phyloP scores from a whole-genome alignment of 2,329 filamentous ascomycete species.

The Trichoderma lentiforme region DNA sequence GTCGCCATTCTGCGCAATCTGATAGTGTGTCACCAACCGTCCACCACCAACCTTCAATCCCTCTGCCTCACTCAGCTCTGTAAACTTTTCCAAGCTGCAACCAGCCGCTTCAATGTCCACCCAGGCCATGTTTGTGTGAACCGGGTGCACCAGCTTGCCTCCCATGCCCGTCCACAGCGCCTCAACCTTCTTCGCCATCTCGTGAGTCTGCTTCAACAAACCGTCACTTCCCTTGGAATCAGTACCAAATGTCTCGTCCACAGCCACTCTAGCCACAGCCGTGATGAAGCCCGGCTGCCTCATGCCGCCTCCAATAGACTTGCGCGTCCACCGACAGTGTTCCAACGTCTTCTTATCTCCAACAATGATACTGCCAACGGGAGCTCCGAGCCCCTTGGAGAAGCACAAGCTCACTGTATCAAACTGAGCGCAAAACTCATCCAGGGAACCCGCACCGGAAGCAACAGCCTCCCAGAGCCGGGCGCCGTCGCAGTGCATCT shows the following conservation, averaged over 20 bases:
- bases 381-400: constrained; percentile 78
- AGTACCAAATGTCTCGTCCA: constrained; percentile 48
- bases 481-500: constrained; percentile 76
- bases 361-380: constrained; percentile 73
- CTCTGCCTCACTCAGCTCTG: constrained; percentile 38
- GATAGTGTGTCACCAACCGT: constrained; percentile 49
- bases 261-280: constrained; percentile 66
- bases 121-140: constrained; percentile 94
- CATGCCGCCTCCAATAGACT: constrained; percentile 72
- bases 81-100: constrained; percentile 38
- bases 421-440: constrained; percentile 65
- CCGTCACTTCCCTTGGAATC: constrained; percentile 46
- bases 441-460: constrained; percentile 62
- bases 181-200: constrained; percentile 62
- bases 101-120: constrained; percentile 65
- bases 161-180: constrained; percentile 67
- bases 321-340: constrained; percentile 50
- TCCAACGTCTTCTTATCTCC: constrained; percentile 40
- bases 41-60: constrained; percentile 42
- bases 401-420: constrained; percentile 78
- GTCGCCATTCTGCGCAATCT: constrained; percentile 60
- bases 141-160: constrained; percentile 64
- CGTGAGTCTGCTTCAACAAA: constrained; percentile 57
- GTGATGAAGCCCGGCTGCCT: constrained; percentile 71
- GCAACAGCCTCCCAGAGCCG: constrained; percentile 78